Base-by-base conservation (phyloP, 192 early-diverging fungal genomes). In the Dissophora ornata region DNA sequence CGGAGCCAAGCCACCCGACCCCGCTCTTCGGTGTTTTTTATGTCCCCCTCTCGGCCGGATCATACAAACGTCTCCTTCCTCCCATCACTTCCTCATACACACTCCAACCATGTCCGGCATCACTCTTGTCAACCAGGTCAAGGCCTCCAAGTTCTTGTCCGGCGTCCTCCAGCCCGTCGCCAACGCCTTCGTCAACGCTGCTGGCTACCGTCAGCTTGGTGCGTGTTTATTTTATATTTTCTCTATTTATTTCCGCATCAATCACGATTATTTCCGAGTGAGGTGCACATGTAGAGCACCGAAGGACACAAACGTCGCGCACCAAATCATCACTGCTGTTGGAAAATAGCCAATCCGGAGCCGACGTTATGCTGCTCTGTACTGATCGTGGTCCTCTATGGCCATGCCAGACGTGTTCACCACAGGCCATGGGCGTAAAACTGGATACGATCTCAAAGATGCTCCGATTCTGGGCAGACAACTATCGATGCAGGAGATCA, bases 141-240 rank as follows among this genome's bases (percentile, higher is more conserved):
- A 83, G 80, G 80, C 75, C 50, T 85, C 83, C 52, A 83, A 83
- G 69, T 81, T 87, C 64, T 71, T 87, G 47, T 74, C 83, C 22
- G 67, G 71, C 9, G 13, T 89, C 32, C 67, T 89, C 44, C 81
- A 75, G 66, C 91, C 91, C 24, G 79, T 90, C 19, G 83, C 91
- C 62, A 86, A 80, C 54, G 84, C 82, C 21, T 90, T 89, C 79
- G 88, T 88, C 53, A 86, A 87, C 57, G 83, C 87, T 42, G 59
- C 89, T 40, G 91, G 90, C 48, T 93, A 93, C 79, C 85, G 89
- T 57, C 79, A 89, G 64, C 83, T 89, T 36, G 91, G 91, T 91
- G 83, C 71, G 88, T 83, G 18, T n/a, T 16, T 15, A n/a, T 7
- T 26, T n/a, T 49, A 36, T 34, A 13, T 25, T 36, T n/a, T n/a